Evolutionary conservation across 1,284 basidiomycete species (phyloP).

Genomic region (Coriolopsis trogii): DNA sequence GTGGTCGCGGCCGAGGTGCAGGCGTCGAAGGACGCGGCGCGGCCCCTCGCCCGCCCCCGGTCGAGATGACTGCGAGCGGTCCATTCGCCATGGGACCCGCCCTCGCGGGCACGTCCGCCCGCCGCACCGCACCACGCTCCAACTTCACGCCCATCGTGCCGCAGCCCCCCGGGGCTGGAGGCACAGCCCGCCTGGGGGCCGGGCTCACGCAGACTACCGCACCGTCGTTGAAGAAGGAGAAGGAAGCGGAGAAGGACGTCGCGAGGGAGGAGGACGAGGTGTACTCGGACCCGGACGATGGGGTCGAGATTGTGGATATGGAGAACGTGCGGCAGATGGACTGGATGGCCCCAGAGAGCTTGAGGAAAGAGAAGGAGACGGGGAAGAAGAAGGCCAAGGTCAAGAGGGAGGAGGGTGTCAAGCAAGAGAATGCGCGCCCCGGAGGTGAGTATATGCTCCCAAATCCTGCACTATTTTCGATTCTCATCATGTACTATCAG

Average conservation of each 20-base stretch:
- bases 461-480: not conserved
- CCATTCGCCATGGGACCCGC: slow-evolving; percentile 85
- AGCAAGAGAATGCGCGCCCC: slow-evolving; percentile 29
- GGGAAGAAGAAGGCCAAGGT: slow-evolving; percentile 46
- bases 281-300: slow-evolving; percentile 89
- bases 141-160: slow-evolving; percentile 49
- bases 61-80: slow-evolving; percentile 81
- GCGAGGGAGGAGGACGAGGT: slow-evolving; percentile 66
- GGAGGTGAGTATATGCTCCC: slow-evolving; percentile 38
- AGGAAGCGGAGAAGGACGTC: no score
- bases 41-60: slow-evolving; percentile 48
- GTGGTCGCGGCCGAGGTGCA: slow-evolving; percentile 43
- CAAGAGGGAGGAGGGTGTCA: slow-evolving; percentile 49
- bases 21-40: slow-evolving; percentile 49
- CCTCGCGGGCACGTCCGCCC: slow-evolving; percentile 56
- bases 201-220: slow-evolving; percentile 47
- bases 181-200: slow-evolving; percentile 45
- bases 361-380: slow-evolving; percentile 59
- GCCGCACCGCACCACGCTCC: slow-evolving; percentile 53
- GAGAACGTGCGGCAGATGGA: slow-evolving; percentile 80
- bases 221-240: slow-evolving; percentile 48
- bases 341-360: slow-evolving; percentile 86
- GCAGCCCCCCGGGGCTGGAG: slow-evolving; percentile 38
- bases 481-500: not conserved
- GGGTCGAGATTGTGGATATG: slow-evolving; percentile 88